A percentile compares a stretch with the other conserved stretches of the same genome.
These are phyloP conservation scores for Ricinus communis DNA, from an alignment of 345 rosid species.

Conservation along the genomic window DNA sequence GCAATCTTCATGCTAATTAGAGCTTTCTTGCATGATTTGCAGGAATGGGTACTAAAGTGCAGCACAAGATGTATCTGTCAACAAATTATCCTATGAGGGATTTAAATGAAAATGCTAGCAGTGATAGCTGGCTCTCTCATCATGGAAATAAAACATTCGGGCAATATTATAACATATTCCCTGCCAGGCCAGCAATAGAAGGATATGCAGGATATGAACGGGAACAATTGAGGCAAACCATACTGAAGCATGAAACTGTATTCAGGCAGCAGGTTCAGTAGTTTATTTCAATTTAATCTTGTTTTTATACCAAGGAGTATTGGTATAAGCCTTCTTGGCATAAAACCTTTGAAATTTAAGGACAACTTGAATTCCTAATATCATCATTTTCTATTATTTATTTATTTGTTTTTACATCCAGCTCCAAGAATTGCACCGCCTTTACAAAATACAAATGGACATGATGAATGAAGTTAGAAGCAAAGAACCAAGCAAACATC, in stretches of 20 bases:
- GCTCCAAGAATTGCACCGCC: constrained; percentile 75
- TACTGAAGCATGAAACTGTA: constrained; percentile 65
- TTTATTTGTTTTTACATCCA: constrained; percentile 21
- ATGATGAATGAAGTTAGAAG: constrained; percentile 72
- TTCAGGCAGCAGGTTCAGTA: constrained; percentile 67
- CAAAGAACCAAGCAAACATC: constrained; percentile 36
- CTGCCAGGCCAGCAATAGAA: constrained; percentile 33
- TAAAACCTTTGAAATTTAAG: background rate
- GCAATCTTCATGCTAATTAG: constrained; percentile 6
- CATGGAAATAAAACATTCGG: constrained; percentile 41
- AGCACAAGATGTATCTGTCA: constrained; percentile 50
- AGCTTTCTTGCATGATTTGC: constrained; percentile 14
- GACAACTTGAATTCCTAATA: no score
- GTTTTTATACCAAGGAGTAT: background rate
- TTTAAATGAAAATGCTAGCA: constrained; percentile 43
- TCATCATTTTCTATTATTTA: no score
- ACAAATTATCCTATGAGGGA: constrained; percentile 56
- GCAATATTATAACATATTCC: constrained; percentile 34
- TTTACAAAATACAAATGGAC: constrained; percentile 60
- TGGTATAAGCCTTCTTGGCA: background rate
- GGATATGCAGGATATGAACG: constrained; percentile 33
- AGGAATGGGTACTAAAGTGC: constrained; percentile 75
- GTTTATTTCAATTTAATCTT: constrained; percentile 8
- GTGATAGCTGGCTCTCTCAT: constrained; percentile 44
- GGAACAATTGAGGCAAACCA: constrained; percentile 60